A percentile compares a stretch with the other conserved stretches of the same genome.
Evolutionary conservation across 2,329 filamentous ascomycete genomes (phyloP).

Genomic region (Fusarium sp.): DNA sequence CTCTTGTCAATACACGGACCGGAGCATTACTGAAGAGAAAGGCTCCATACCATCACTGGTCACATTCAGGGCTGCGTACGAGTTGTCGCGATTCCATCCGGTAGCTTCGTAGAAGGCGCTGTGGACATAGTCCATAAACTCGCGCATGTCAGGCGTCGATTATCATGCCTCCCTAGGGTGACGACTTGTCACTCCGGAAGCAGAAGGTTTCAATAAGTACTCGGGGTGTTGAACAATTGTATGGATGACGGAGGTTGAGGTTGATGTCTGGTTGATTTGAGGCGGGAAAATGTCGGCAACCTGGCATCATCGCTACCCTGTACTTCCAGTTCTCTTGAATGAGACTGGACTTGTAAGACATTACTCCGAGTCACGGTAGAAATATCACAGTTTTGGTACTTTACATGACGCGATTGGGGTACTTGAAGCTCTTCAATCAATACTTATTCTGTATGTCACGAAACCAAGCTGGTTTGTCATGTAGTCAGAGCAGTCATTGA

Average conservation of each 20-base stretch:
- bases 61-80: constrained; percentile 85
- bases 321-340: neutral
- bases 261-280: neutral
- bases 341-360: neutral
- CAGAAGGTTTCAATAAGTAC: neutral
- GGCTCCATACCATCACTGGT: constrained; percentile 75
- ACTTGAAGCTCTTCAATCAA: too few species aligned
- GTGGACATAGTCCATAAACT: constrained; percentile 98
- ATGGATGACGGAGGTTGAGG: neutral
- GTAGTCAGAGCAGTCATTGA: neutral
- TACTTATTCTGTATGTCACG: neutral
- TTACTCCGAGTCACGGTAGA: neutral
- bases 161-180: constrained; percentile 42
- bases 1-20: constrained; percentile 30
- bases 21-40: neutral
- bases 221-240: neutral
- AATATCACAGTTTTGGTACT: neutral
- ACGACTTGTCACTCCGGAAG: constrained; percentile 29
- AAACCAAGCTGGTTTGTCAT: too few species aligned
- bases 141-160: constrained; percentile 72
- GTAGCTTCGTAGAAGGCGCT: constrained; percentile 88
- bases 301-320: constrained; percentile 9
- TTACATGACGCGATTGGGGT: rapidly evolving
- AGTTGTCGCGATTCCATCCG: constrained; percentile 91
- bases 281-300: constrained; percentile 26